Base-by-base conservation (phyloP, 2,329 filamentous ascomycete genomes). In the Hymenoscyphus albidus region DNA sequence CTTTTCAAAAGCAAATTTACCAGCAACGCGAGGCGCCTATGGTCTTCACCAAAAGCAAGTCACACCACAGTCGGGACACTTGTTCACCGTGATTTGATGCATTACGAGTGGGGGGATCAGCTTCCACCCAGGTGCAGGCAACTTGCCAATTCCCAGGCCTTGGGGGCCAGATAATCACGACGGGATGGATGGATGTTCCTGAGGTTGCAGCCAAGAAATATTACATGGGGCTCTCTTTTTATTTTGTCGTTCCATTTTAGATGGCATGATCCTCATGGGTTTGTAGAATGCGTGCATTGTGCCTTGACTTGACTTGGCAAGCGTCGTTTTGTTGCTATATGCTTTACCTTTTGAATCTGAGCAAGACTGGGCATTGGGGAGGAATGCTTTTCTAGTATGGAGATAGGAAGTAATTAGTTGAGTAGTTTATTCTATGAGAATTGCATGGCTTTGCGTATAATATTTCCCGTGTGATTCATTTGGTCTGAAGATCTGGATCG, bases 51-150 rank as follows among this genome's bases (percentile, higher is more conserved):
- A 59, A 57, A 58, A 48, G 56, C 51, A 40, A 64, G 54, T 56
- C 39, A 62, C 58, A 65, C 27, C 57, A 48, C 40, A 61, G 59
- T 62, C 62, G 61, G 59, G 44, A 62, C 27, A 38, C 27, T 31
- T 35, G 44, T 64, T 51, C 58, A 55, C 58, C 48, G 61, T 62
- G 55, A 55, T 13, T 62, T 42, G 61, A 57, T 38, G 39, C 55
- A 60, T 59, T 55, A 31, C 61, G 51, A 58, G 62, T 65, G 63
- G 62, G 62, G 61, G 65, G 22, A 13, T 13, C 56, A 58, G 54
- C 42, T 18, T 22, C 56, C 61, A 62, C 61, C 32, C 54, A 59
- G 54, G 58, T 48, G 38, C 62, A 64, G 40, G 32, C 65, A 61
- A 48, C 58, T 60, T 63, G 63, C 64, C 58, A n/a, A 22, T 13